Conservation (phyloP, 1,284 basidiomycete species). For the Microbotryum violaceum region DNA sequence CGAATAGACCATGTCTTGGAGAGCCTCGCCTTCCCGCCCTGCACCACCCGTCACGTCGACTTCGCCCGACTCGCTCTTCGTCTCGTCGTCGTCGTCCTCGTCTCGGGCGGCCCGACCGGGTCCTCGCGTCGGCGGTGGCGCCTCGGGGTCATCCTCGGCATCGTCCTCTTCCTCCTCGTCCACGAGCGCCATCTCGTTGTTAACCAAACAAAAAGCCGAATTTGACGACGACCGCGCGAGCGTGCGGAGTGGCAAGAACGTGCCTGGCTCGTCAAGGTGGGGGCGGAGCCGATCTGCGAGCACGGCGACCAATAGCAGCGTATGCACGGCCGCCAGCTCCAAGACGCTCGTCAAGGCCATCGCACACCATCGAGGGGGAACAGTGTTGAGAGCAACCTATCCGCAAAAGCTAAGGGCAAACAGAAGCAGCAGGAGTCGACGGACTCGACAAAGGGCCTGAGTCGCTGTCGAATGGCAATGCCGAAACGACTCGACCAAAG, state of each 20-base stretch:
- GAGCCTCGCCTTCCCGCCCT: constrained; percentile 5
- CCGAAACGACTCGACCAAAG: too few species aligned
- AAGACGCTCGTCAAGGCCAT: too few species aligned
- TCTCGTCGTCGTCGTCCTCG: constrained; percentile 6
- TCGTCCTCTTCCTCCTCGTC: not conserved
- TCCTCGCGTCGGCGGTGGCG: too few species aligned
- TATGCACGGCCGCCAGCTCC: constrained; percentile 1
- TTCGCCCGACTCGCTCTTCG: not conserved
- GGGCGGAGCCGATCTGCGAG: constrained; percentile 8
- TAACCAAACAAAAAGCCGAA: constrained; percentile 15
- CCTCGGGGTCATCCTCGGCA: not conserved
- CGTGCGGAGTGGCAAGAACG: not conserved
- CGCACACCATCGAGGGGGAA: too few species aligned
- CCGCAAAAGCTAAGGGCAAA: too few species aligned
- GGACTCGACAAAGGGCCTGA: too few species aligned
- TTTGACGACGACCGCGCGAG: not conserved
- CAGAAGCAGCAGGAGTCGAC: too few species aligned
- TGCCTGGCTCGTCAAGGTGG: not conserved
- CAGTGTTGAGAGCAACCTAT: too few species aligned
- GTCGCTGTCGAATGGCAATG: too few species aligned
- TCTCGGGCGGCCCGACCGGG: constrained; percentile 1
- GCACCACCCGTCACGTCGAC: constrained; percentile 19
- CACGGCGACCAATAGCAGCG: constrained; percentile 9
- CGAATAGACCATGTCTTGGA: too few species aligned
- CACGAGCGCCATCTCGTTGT: constrained; percentile 3